Evolutionary conservation across 2,329 filamentous ascomycete genomes (phyloP).

Genomic region (Fusarium napiforme): DNA sequence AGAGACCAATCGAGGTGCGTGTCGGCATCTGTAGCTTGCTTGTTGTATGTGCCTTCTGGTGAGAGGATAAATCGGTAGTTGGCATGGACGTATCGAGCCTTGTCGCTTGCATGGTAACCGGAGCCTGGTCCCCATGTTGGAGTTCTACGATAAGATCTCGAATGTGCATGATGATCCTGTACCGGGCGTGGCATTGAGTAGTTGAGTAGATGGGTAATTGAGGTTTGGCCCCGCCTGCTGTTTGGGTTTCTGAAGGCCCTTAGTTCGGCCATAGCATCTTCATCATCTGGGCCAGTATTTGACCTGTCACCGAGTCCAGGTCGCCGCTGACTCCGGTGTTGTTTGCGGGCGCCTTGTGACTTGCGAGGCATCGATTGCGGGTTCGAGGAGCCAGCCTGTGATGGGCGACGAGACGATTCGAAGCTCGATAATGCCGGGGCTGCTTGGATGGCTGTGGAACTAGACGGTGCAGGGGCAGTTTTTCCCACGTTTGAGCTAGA

Average conservation of each 20-base stretch:
- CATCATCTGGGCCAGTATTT: conserved; percentile 68
- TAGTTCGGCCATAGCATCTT: conserved; percentile 89
- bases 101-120: conserved; percentile 89
- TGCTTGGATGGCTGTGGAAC: conserved; percentile 54
- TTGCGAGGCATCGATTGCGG: conserved; percentile 70
- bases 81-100: conserved; percentile 89
- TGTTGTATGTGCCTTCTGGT: conserved; percentile 80
- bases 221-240: conserved; percentile 90
- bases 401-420: conserved; percentile 62
- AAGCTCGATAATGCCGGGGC: conserved; percentile 59
- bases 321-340: conserved; percentile 84
- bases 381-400: conserved; percentile 48
- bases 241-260: conserved; percentile 66
- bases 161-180: conserved; percentile 64
- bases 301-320: conserved; percentile 62
- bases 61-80: conserved; percentile 98
- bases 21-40: conserved; percentile 87
- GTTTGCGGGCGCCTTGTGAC: conserved; percentile 79
- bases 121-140: conserved; percentile 87
- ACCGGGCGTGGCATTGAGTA: conserved; percentile 83
- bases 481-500: conserved; percentile 57
- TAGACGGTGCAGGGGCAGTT: conserved; percentile 59
- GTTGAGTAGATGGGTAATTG: conserved; percentile 96
- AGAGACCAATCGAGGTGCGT: conserved; percentile 90
- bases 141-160: conserved; percentile 73